These are phyloP conservation scores for Amphichorda felina DNA, from an alignment of 2,329 filamentous ascomycete genomes.

Conservation along the genomic window DNA sequence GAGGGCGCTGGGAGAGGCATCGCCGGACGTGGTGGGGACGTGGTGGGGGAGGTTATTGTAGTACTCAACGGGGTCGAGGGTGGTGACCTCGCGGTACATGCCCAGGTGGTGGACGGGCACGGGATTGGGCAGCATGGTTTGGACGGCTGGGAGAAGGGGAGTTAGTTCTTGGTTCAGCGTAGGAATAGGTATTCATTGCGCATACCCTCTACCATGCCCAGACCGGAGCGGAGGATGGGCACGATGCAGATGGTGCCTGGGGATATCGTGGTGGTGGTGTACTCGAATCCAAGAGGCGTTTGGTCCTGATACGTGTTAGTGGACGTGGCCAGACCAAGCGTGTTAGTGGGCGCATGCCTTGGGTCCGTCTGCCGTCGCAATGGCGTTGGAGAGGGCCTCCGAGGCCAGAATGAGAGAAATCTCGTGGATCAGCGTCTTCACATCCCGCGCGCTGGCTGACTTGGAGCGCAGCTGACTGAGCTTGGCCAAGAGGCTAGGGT, in stretches of 20 bases:
- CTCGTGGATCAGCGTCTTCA: slow-evolving; percentile 73
- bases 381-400: slow-evolving; percentile 60
- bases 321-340: background rate
- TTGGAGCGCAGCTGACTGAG: slow-evolving; percentile 78
- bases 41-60: slow-evolving; percentile 93
- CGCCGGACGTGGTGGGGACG: slow-evolving; percentile 23
- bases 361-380: slow-evolving; percentile 45
- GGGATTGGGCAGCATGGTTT: slow-evolving; percentile 67
- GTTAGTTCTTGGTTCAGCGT: background rate
- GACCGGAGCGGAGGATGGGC: slow-evolving; percentile 82
- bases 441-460: slow-evolving; percentile 58
- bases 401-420: slow-evolving; percentile 73
- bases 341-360: slow-evolving; percentile 36
- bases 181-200: background rate
- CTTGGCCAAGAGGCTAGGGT: slow-evolving; percentile 81
- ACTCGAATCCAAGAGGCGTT: slow-evolving; percentile 69
- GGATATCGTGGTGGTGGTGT: slow-evolving; percentile 50
- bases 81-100: slow-evolving; percentile 81
- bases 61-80: slow-evolving; percentile 86
- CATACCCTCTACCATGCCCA: slow-evolving; percentile 85
- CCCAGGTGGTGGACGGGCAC: slow-evolving; percentile 88
- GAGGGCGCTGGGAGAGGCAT: slow-evolving; percentile 35
- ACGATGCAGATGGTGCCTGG: slow-evolving; percentile 67
- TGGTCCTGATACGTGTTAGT: slow-evolving; percentile 40
- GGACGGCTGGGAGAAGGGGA: slow-evolving; percentile 43